phyloP scores from a whole-genome alignment of 106 monocot species.

The Dendrobium catenatum region DNA sequence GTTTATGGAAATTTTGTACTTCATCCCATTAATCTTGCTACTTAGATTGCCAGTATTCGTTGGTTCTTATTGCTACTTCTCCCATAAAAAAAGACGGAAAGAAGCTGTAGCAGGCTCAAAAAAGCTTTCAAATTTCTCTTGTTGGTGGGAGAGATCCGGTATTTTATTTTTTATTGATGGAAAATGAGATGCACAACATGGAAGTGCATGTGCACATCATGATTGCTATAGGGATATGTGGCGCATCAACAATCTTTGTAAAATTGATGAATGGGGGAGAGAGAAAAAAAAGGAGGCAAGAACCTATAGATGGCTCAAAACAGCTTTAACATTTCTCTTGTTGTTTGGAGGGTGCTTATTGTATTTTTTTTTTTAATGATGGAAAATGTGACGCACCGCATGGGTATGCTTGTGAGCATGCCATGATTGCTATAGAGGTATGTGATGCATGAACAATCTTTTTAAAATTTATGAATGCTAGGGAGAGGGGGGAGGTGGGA shows the following conservation, averaged over 20 bases:
- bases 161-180: too few species aligned
- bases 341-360: neutral
- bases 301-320: neutral
- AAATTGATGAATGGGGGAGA: too few species aligned
- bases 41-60: neutral
- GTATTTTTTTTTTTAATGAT: neutral
- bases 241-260: too few species aligned
- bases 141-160: too few species aligned
- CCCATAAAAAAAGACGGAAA: neutral
- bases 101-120: neutral
- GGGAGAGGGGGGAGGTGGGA: too few species aligned
- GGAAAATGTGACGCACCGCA: neutral
- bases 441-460: neutral
- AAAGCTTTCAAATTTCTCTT: too few species aligned
- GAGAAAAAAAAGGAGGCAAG: neutral
- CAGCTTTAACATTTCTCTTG: too few species aligned
- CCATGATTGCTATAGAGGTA: neutral
- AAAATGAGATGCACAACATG: too few species aligned
- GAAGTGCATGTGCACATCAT: too few species aligned
- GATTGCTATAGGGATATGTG: too few species aligned
- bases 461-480: too few species aligned
- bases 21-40: neutral
- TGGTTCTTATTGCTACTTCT: neutral
- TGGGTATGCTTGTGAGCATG: neutral
- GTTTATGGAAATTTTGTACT: neutral